Evolutionary conservation across 768 basidiomycete species (phyloP), one percentile per base, ranked within the genome.

Genomic region (Panus rudis): DNA sequence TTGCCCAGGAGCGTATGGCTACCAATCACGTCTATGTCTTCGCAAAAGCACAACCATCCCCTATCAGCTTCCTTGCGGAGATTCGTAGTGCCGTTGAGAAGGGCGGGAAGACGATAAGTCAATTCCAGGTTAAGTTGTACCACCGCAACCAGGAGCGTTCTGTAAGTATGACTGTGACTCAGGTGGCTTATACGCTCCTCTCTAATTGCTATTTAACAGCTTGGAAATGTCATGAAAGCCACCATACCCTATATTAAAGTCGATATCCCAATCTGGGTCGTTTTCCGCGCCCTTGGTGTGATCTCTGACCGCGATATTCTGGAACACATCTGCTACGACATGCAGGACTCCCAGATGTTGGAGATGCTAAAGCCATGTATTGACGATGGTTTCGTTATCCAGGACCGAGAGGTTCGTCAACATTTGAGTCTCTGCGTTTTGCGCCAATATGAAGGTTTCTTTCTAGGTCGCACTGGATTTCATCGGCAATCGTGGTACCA

Each of bases 11-110:
- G 63, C 82, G 96, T 41, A 98, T 98, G 93, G 94, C 96, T 8
- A 93, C 92, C 19, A 99, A 99, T 67, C 93, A 96, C 58, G 96
- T 99, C 52, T 99, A 98, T 64, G 92, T 97, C 41, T 99, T 99
- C 57, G 92, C 93, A 40, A 99, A 98, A 66, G 90, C 90, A 0
- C 91, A 94, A 52, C 93, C 94, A 3, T 93, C 92, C 14, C 92
- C 93, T 2, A 88, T 96, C 54, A 91, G 82, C 51, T 96, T 94
- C 66, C 76, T 97, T 32, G 92, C 96, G 27, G 93, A 98, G 63
- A 96, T 99, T 63, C 84, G 94, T 48, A 92, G 90, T 63, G 92
- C 92, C 4, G 90, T 97, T 11, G 96, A 98, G 68, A 94, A 91
- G 60, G 92, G 94, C 43, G 96, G 96, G 39, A 97, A 98, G 72